phyloP scores from a whole-genome alignment of 352 stramenopile genomes.

The Aphanomyces astaci region DNA sequence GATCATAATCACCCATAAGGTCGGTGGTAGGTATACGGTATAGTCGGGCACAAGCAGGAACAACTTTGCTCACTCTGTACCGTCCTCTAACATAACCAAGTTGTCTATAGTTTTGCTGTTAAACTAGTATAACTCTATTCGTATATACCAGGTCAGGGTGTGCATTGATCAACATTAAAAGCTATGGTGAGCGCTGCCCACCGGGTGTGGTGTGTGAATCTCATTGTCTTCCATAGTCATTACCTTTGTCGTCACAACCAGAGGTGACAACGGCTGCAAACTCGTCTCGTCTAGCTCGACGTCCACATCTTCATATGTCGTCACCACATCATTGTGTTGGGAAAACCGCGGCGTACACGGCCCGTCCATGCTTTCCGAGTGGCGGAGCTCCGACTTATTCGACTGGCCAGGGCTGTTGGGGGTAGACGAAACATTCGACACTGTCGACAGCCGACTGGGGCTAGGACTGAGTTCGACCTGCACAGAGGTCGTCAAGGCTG shows the following conservation, averaged over 20 bases:
- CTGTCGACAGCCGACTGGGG: neutral
- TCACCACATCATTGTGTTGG: neutral
- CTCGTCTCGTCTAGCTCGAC: neutral
- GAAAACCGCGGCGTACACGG: constrained; percentile 14
- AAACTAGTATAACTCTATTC: too few relatives aligned
- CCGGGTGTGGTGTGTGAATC: neutral
- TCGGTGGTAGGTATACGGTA: too few relatives aligned
- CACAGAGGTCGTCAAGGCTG: neutral
- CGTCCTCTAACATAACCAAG: too few relatives aligned
- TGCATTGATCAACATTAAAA: constrained; percentile 8
- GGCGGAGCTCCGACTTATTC: constrained; percentile 5
- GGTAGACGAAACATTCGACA: neutral
- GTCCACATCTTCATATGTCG: neutral
- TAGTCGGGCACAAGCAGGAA: too few relatives aligned
- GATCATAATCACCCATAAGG: too few relatives aligned
- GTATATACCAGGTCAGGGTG: too few relatives aligned
- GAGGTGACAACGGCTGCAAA: neutral
- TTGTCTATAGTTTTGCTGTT: too few relatives aligned
- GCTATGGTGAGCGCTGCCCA: neutral
- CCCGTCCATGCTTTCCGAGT: constrained; percentile 10
- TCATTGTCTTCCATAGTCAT: neutral
- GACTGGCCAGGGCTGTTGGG: neutral
- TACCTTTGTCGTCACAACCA: neutral
- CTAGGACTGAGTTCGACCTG: neutral
- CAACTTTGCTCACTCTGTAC: too few relatives aligned